A percentile compares a stretch with the other conserved stretches of the same genome.
phyloP scores from a whole-genome alignment of 345 rosid genomes.

The Geranium rotundifolium region DNA sequence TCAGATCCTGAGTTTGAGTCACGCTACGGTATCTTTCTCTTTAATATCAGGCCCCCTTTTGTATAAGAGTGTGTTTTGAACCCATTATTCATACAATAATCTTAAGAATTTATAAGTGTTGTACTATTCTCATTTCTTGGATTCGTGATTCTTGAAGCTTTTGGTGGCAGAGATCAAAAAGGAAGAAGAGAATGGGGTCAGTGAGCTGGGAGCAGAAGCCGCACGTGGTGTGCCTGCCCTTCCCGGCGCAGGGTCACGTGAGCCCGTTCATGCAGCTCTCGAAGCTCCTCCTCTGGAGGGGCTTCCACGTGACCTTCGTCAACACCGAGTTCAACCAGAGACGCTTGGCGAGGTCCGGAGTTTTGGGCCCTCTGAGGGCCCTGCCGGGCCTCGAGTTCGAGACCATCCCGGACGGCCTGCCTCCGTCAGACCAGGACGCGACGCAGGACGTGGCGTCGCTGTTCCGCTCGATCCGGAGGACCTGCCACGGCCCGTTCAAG shows the following conservation, averaged over 20 bases:
- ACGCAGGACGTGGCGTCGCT: constrained; percentile 8
- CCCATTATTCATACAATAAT: too few relatives aligned
- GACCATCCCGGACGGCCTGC: constrained; percentile 25
- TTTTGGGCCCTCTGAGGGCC: constrained; percentile 2
- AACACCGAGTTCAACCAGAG: constrained; percentile 23
- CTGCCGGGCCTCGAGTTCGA: constrained; percentile 13
- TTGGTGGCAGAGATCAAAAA: too few relatives aligned
- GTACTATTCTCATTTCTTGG: too few relatives aligned
- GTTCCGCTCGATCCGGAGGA: constrained; percentile 4
- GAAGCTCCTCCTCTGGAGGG: background rate
- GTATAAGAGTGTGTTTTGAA: too few relatives aligned
- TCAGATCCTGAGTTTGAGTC: too few relatives aligned
- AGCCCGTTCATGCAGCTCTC: background rate
- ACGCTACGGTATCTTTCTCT: too few relatives aligned
- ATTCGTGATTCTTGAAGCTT: too few relatives aligned
- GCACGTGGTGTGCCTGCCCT: background rate
- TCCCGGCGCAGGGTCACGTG: background rate
- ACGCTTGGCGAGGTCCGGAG: constrained; percentile 16
- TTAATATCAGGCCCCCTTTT: too few relatives aligned
- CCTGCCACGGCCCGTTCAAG: constrained; percentile 16
- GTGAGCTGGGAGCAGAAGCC: background rate
- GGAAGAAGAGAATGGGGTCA: background rate
- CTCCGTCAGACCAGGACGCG: constrained; percentile 14
- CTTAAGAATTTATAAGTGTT: too few relatives aligned
- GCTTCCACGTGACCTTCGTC: constrained; percentile 29